Percentiles rank a stretch among this genome's conserved stretches.
phyloP scores from a whole-genome alignment of 2,329 filamentous ascomycete species.

The Septoria petroselini region DNA sequence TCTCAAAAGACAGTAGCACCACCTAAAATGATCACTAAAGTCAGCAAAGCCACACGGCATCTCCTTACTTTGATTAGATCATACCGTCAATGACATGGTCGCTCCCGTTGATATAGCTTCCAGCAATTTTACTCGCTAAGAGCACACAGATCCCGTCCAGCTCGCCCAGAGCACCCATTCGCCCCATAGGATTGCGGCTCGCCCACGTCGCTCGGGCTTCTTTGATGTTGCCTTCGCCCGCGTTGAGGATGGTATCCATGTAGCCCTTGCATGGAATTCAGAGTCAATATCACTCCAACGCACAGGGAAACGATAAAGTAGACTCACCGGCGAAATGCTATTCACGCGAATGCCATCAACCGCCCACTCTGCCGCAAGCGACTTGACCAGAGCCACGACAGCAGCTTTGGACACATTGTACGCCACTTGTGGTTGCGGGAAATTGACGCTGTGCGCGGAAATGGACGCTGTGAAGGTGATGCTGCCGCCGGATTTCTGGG shows the following conservation, averaged over 20 bases:
- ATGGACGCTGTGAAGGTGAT: conserved; percentile 68
- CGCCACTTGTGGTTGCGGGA: conserved; percentile 66
- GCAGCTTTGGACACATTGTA: conserved; percentile 73
- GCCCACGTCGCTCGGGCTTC: conserved; percentile 37
- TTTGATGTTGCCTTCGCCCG: conserved; percentile 37
- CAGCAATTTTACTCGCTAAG: conserved; percentile 35
- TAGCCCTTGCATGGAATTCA: conserved; percentile 72
- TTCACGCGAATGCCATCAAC: conserved; percentile 68
- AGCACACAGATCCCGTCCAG: conserved; percentile 41
- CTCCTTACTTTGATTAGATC: too few relatives aligned
- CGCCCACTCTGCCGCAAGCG: conserved; percentile 71
- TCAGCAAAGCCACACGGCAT: too few relatives aligned
- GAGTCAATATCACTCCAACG: too few relatives aligned
- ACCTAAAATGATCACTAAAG: conserved; percentile 14
- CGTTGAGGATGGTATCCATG: conserved; percentile 72
- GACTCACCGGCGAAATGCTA: conserved; percentile 66
- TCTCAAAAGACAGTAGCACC: conserved; percentile 33
- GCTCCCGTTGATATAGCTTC: conserved; percentile 38
- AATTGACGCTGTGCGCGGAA: conserved; percentile 67
- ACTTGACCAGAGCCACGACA: conserved; percentile 60
- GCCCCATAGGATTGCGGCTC: conserved; percentile 40
- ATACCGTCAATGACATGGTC: conserved; percentile 39
- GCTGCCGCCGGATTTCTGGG: conserved; percentile 52
- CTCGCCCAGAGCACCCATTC: conserved; percentile 41
- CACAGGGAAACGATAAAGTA: too few relatives aligned